Percentiles rank a stretch among this genome's conserved stretches.
phyloP scores from a whole-genome alignment of 2,329 filamentous ascomycete species.

The Penicillium sp. region DNA sequence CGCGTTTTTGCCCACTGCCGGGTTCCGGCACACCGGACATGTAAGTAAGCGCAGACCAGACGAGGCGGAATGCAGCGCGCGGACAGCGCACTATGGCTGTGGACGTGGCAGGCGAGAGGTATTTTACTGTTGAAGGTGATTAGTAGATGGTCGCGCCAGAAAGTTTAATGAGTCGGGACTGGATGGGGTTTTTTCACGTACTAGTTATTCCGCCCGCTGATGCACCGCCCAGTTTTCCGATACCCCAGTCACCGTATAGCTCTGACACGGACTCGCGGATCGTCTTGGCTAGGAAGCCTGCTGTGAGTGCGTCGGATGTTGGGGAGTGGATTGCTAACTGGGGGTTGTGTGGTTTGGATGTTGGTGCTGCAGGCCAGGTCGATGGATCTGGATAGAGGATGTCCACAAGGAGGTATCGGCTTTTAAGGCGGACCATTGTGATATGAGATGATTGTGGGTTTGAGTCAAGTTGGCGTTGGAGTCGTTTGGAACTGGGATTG shows the following conservation, averaged over 20 bases:
- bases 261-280: constrained; percentile 69
- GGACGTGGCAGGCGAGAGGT: constrained; percentile 85
- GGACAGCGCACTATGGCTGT: constrained; percentile 87
- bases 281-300: constrained; percentile 63
- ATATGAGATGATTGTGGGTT: not conserved
- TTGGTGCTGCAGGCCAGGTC: constrained; percentile 35
- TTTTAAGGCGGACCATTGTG: constrained; percentile 90
- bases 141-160: not conserved
- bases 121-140: constrained; percentile 66
- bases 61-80: constrained; percentile 76
- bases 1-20: constrained; percentile 17
- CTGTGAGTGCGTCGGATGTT: constrained; percentile 68
- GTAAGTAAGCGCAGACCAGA: constrained; percentile 86
- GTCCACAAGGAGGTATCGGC: constrained; percentile 92
- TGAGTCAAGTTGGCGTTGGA: not conserved
- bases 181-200: constrained; percentile 37
- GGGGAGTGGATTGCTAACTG: constrained; percentile 76
- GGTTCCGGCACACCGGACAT: constrained; percentile 65
- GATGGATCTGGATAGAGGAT: constrained; percentile 73
- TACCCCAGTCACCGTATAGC: constrained; percentile 86
- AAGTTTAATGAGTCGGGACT: not conserved
- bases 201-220: constrained; percentile 68
- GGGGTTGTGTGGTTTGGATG: constrained; percentile 34
- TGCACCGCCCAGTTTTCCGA: constrained; percentile 58
- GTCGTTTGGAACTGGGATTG: not conserved